Evolutionary conservation across 208 protist species (phyloP), one percentile per base, ranked within the genome.

Genomic region (Leishmania gerbilli): DNA sequence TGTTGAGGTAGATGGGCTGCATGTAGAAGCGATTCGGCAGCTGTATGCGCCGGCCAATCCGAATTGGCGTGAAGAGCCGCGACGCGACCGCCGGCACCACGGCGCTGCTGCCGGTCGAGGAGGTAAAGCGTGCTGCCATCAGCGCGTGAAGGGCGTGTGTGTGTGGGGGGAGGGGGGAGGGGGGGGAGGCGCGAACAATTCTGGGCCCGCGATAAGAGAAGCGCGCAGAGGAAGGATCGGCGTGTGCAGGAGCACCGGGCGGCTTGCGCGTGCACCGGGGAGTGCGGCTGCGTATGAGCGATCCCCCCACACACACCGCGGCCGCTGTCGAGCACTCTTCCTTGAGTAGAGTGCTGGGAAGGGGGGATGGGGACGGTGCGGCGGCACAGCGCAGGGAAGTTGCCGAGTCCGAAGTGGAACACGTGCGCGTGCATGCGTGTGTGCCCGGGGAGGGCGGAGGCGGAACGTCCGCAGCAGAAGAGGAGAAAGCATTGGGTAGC

Each of bases 1-100:
- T 85, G 82, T 97, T 97, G n/a, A 97, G 78, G 81, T 97, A 96
- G 53, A 95, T 90, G 9, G 94, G 91, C 76, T 94, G 87, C 92
- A 97, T 96, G 51, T 96, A 77, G 68, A 97, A 94, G 42, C 94
- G 91, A 74, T 97, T 97, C 5, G 91, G 91, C 17, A 97, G 85
- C 6, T 84, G 6, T 1, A 96, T 86, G 68, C 87, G 77, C 7
- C 71, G 62, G 7, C 86, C 87, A 45, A 97, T 91, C 2, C 60
- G 53, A 55, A 97, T 92, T 2, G 94, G 94, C 27, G 78, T 81
- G 83, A 95, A 95, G 27, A 97, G 88, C 15, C 56, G n/a, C 15
- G 67, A 71, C 24, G 74, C 19, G 3, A 24, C 56, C 51, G 27
- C 74, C 56, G 74, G 55, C 74, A 15, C 53, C 53, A 40, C 40